These are phyloP conservation scores for Kazachstania africana DNA, from an alignment of 805 yeast species.

Conservation along the genomic window DNA sequence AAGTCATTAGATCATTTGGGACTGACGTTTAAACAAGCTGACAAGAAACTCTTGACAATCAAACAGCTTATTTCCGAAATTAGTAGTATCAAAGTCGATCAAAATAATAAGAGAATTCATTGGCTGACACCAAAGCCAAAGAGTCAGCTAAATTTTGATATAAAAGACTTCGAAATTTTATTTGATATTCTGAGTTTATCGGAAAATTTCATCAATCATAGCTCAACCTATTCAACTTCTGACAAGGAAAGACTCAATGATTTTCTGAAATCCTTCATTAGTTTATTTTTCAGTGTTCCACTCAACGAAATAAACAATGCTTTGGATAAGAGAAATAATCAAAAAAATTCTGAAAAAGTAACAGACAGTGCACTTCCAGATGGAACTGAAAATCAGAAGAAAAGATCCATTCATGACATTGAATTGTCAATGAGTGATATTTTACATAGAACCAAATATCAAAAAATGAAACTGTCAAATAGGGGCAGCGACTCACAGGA, in stretches of 20 bases:
- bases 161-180: slow-evolving; percentile 56
- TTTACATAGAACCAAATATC: slow-evolving; percentile 31
- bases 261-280: slow-evolving; percentile 58
- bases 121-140: slow-evolving; percentile 84
- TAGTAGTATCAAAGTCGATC: slow-evolving; percentile 85
- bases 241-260: slow-evolving; percentile 71
- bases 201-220: slow-evolving; percentile 51
- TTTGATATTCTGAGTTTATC: slow-evolving; percentile 63
- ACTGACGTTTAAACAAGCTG: slow-evolving; percentile 91
- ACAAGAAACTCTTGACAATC: slow-evolving; percentile 80
- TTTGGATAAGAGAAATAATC: slow-evolving; percentile 11
- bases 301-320: slow-evolving; percentile 36
- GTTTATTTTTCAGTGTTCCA: slow-evolving; percentile 58
- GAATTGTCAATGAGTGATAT: slow-evolving; percentile 16
- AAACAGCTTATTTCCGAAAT: slow-evolving; percentile 86
- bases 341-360: background rate
- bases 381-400: slow-evolving; percentile 16
- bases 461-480: slow-evolving; percentile 13
- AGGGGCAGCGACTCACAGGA: slow-evolving; percentile 8
- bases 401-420: slow-evolving; percentile 21
- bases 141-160: slow-evolving; percentile 50
- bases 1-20: slow-evolving; percentile 94
- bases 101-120: slow-evolving; percentile 71
- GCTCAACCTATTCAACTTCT: slow-evolving; percentile 62
- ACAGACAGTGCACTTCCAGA: slow-evolving; percentile 6